Conservation (phyloP, 2,329 filamentous ascomycete species). For the Clarireedia hainanense region DNA sequence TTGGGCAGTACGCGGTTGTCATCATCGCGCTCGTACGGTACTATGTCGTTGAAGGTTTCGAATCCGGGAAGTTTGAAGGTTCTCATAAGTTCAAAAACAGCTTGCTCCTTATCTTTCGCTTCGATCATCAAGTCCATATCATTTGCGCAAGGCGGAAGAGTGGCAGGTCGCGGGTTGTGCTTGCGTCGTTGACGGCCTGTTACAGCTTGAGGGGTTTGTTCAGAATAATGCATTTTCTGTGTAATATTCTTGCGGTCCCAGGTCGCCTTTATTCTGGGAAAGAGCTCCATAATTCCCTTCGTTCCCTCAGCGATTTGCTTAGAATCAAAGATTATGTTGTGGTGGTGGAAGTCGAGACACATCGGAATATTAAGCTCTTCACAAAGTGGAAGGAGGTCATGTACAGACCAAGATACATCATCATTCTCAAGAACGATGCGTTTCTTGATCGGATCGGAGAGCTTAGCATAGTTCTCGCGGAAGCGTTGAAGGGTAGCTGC, state of each 20-base stretch:
- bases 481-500: slow-evolving; percentile 42
- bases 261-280: slow-evolving; percentile 69
- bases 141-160: slow-evolving; percentile 70
- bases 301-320: slow-evolving; percentile 73
- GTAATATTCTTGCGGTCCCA: slow-evolving; percentile 80
- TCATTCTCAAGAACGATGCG: slow-evolving; percentile 89
- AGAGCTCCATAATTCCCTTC: slow-evolving; percentile 67
- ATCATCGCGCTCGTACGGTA: slow-evolving; percentile 69
- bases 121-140: slow-evolving; percentile 99
- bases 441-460: slow-evolving; percentile 64
- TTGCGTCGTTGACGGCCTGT: slow-evolving; percentile 74
- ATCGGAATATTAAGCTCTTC: slow-evolving; percentile 91
- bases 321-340: slow-evolving; percentile 84
- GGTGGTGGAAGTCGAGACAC: slow-evolving; percentile 89
- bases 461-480: slow-evolving; percentile 43
- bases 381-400: slow-evolving; percentile 82
- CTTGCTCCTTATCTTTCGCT: slow-evolving; percentile 96
- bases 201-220: slow-evolving; percentile 67
- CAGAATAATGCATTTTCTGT: slow-evolving; percentile 97
- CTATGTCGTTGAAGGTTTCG: slow-evolving; percentile 65
- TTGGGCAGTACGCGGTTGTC: slow-evolving; percentile 56
- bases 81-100: slow-evolving; percentile 89
- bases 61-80: slow-evolving; percentile 78
- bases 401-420: slow-evolving; percentile 86
- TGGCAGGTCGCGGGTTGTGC: slow-evolving; percentile 72